These are phyloP conservation scores for Lentinula lateritia DNA, from an alignment of 768 basidiomycete genomes.

Conservation along the genomic window DNA sequence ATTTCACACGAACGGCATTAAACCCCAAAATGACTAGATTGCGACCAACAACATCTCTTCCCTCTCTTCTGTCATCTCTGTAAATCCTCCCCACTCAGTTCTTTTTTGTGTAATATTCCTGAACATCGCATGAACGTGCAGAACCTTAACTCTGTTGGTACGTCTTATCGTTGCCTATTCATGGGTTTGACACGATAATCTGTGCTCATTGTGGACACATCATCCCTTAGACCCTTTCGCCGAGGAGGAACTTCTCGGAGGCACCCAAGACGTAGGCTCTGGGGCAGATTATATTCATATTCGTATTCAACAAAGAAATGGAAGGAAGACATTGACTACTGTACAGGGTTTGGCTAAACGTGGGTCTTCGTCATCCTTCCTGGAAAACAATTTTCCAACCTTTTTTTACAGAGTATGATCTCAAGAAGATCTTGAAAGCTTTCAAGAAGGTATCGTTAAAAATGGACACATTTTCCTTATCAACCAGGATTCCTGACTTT, in stretches of 20 bases:
- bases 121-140: conserved; percentile 90
- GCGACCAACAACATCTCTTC: conserved; percentile 15
- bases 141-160: conserved; percentile 82
- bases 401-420: conserved; percentile 72
- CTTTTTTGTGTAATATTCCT: conserved; percentile 32
- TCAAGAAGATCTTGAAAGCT: conserved; percentile 96
- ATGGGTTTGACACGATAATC: background rate
- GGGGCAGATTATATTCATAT: conserved; percentile 87
- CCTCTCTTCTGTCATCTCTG: conserved; percentile 24
- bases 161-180: conserved; percentile 17
- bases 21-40: conserved; percentile 14
- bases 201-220: conserved; percentile 5
- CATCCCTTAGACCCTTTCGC: conserved; percentile 83
- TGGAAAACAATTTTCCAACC: background rate
- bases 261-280: conserved; percentile 71
- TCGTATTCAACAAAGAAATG: conserved; percentile 98
- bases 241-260: conserved; percentile 83
- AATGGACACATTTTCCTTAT: background rate
- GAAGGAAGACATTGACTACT: conserved; percentile 96
- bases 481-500: conserved; percentile 2
- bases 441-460: conserved; percentile 82
- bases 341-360: conserved; percentile 92
- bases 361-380: conserved; percentile 30
- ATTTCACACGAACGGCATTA: conserved; percentile 10
- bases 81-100: conserved; percentile 42